Conservation (phyloP, 345 rosid genomes). For the Gossypium rotundifolium region DNA sequence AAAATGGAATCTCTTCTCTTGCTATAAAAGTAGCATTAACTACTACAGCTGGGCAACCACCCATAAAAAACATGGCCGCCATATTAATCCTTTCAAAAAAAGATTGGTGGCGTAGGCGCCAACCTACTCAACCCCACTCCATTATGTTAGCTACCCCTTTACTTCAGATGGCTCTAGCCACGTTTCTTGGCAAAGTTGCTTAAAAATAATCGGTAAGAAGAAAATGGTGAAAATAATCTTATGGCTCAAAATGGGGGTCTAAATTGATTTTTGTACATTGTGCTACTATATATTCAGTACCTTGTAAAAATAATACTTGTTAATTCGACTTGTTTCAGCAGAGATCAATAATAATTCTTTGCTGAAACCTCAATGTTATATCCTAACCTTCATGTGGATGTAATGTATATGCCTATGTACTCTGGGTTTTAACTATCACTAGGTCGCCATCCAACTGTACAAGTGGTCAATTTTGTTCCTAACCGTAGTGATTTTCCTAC, state of each 20-base stretch:
- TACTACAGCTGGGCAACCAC: not conserved
- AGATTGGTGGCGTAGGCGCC: not conserved
- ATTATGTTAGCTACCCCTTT: not conserved
- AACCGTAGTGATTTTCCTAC: not conserved
- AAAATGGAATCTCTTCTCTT: not conserved
- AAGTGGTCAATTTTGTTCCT: not conserved
- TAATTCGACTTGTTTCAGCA: not conserved
- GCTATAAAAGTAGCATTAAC: not conserved
- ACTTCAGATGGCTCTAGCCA: not conserved
- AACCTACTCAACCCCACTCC: not conserved
- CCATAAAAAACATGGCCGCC: not conserved
- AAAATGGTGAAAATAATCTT: not conserved
- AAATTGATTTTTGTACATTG: not conserved
- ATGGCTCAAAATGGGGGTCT: not conserved
- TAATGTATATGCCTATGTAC: not conserved
- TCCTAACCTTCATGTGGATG: not conserved
- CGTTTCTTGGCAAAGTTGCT: not conserved
- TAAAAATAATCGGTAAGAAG: not conserved
- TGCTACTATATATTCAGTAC: not conserved
- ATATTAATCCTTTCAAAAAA: not conserved
- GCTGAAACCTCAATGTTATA: not conserved
- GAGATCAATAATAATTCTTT: not conserved
- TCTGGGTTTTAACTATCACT: not conserved
- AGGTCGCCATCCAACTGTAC: slow-evolving; percentile 2
- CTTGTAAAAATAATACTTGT: not conserved